Evolutionary conservation across 495 filamentous ascomycete species (phyloP), one percentile per base, ranked within the genome.

Genomic region (Rhypophila decipiens): DNA sequence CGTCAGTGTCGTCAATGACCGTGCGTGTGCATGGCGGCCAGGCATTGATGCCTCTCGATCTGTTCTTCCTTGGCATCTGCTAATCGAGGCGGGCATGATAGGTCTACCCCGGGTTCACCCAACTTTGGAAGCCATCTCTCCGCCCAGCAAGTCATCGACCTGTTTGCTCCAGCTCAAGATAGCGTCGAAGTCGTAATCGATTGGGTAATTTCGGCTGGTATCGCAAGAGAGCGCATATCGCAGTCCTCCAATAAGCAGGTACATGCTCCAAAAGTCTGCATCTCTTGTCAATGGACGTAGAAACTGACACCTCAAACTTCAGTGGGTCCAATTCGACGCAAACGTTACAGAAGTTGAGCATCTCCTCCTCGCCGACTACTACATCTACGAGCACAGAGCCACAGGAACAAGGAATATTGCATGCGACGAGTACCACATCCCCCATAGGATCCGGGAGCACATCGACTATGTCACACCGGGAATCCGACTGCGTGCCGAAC

Each of bases 51-150:
- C n/a, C n/a, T n/a, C n/a, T n/a, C n/a, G n/a, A n/a, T n/a, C n/a
- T n/a, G n/a, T n/a, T n/a, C n/a, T n/a, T n/a, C n/a, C n/a, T n/a
- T n/a, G n/a, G n/a, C n/a, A n/a, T n/a, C n/a, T n/a, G n/a, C n/a
- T n/a, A n/a, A n/a, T 15, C 23, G 17, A 40, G 19, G 38, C 20
- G 21, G 38, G 24, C 38, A 1, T 8, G 2, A 13, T 9, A 94
- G 72, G 80, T 93, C 66, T 79, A 85, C 35, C 81, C 86, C 56
- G 73, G 80, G 47, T 3, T 81, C 78, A 0, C 52, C 62, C 9
- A 74, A 68, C 36, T 81, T 74, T 53, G 77, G 77, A 10, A 64
- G 78, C 45, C 69, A 82, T 53, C 59, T 74, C 70, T 69, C 60
- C 3, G 45, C 61, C n/a, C 38, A 71, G n/a, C 66, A 79, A 42